Percentiles rank a stretch among this genome's conserved stretches.
Conservation (phyloP, 352 stramenopile species). For the Aphanomyces cochlioides region DNA sequence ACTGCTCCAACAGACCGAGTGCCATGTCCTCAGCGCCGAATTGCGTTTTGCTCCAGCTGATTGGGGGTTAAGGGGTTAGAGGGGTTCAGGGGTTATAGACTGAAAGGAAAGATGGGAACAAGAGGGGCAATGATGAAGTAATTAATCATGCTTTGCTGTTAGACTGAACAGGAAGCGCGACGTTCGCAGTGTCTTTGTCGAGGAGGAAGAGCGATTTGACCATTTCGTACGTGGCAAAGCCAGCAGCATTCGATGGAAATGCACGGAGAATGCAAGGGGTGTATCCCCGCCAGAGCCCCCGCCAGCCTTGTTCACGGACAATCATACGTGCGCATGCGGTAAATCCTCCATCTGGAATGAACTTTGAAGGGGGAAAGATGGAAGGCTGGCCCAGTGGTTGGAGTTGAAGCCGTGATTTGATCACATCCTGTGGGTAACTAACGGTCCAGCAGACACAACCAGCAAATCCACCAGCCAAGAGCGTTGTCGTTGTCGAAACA, state of each 20-base stretch:
- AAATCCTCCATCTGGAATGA: conserved; percentile 12
- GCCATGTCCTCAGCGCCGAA: conserved; percentile 30
- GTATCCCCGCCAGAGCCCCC: conserved; percentile 19
- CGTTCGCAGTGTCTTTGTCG: conserved; percentile 5
- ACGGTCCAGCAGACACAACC: conserved; percentile 27
- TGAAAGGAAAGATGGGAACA: neutral
- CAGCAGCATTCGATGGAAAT: conserved; percentile 19
- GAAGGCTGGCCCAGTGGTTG: conserved; percentile 19
- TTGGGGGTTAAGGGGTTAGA: too few species aligned
- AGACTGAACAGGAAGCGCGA: neutral
- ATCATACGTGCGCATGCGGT: neutral
- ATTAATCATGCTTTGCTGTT: conserved; percentile 7
- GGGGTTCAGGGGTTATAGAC: neutral
- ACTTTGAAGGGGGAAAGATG: neutral
- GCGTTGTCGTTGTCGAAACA: neutral
- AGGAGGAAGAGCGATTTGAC: conserved; percentile 17
- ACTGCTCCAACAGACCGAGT: conserved; percentile 47
- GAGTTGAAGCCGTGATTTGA: conserved; percentile 23
- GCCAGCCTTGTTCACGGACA: conserved; percentile 1
- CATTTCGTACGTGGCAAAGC: conserved; percentile 28
- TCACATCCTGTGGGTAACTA: conserved; percentile 25
- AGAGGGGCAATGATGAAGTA: neutral
- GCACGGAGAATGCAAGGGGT: conserved; percentile 18
- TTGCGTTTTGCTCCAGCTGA: too few species aligned
- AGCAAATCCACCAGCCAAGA: conserved; percentile 25